phyloP scores from a whole-genome alignment of 441 rosid species.

The Erysimum cheiri region DNA sequence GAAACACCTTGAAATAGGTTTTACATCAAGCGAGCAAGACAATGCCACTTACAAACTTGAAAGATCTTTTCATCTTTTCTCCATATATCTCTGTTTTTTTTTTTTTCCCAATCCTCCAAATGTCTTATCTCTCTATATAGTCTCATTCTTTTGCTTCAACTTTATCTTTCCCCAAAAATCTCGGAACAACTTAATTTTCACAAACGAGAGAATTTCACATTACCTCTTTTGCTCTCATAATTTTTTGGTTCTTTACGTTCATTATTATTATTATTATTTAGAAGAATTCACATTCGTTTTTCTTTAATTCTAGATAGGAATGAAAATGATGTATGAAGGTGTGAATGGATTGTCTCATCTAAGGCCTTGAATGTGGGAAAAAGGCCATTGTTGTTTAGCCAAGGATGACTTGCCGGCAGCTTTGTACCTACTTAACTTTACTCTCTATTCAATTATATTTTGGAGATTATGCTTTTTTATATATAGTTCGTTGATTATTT shows the following conservation, averaged over 20 bases:
- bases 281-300: not conserved
- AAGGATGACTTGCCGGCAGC: slow-evolving; percentile 93
- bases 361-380: slow-evolving; percentile 72
- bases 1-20: not conserved
- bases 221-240: not conserved
- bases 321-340: not conserved
- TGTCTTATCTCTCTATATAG: not conserved
- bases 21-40: slow-evolving; percentile 28
- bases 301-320: not conserved
- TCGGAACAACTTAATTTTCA: not conserved
- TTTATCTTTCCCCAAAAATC: not conserved
- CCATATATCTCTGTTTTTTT: not conserved
- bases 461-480: not conserved
- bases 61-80: slow-evolving; percentile 20
- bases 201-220: not conserved
- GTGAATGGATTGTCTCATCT: slow-evolving; percentile 46
- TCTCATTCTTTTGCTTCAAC: not conserved
- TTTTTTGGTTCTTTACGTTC: not conserved
- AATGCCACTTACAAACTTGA: slow-evolving; percentile 21
- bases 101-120: not conserved
- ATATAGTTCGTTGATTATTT: not conserved
- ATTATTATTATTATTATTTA: not conserved
- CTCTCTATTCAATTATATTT: not conserved
- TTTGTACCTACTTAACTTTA: not conserved
- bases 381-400: slow-evolving; percentile 68